Evolutionary conservation across 2,329 filamentous ascomycete species (phyloP).

Genomic region (Dactylonectria macrodidyma): DNA sequence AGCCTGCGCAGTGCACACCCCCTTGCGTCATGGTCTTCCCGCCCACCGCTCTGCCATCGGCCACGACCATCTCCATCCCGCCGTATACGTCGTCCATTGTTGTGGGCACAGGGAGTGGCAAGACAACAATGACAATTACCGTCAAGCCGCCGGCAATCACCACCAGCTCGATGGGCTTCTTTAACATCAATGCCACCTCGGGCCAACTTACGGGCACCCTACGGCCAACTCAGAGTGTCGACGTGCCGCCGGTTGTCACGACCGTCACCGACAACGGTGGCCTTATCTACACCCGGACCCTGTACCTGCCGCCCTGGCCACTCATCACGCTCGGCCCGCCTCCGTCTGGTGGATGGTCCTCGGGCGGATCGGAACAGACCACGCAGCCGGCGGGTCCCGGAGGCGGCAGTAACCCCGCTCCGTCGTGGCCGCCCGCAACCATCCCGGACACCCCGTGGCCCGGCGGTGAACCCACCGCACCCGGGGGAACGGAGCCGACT

Average conservation of each 20-base stretch:
- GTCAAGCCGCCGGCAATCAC: slow-evolving; percentile 6
- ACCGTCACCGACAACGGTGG: slow-evolving; percentile 2
- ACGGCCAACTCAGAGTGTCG: too few species aligned
- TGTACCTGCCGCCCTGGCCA: slow-evolving; percentile 16
- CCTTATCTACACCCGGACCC: slow-evolving; percentile 1
- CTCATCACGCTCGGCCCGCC: slow-evolving; percentile 9
- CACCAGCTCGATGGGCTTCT: background rate
- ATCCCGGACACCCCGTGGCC: too few species aligned
- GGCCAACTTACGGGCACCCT: too few species aligned
- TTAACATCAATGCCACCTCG: slow-evolving; percentile 1
- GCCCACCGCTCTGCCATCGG: slow-evolving; percentile 11
- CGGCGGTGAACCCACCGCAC: too few species aligned
- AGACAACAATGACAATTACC: slow-evolving; percentile 10
- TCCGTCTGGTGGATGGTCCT: background rate
- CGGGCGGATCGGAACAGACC: too few species aligned
- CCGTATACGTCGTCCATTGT: slow-evolving; percentile 11
- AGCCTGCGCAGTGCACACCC: slow-evolving; percentile 12
- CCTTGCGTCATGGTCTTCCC: slow-evolving; percentile 15
- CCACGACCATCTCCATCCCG: slow-evolving; percentile 5
- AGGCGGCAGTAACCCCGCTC: too few species aligned
- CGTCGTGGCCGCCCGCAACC: too few species aligned
- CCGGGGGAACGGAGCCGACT: too few species aligned
- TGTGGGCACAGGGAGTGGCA: slow-evolving; percentile 1
- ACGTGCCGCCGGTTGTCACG: too few species aligned
- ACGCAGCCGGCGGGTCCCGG: too few species aligned